Evolutionary conservation across 495 filamentous ascomycete species (phyloP).

Genomic region (Emericellopsis terricola): DNA sequence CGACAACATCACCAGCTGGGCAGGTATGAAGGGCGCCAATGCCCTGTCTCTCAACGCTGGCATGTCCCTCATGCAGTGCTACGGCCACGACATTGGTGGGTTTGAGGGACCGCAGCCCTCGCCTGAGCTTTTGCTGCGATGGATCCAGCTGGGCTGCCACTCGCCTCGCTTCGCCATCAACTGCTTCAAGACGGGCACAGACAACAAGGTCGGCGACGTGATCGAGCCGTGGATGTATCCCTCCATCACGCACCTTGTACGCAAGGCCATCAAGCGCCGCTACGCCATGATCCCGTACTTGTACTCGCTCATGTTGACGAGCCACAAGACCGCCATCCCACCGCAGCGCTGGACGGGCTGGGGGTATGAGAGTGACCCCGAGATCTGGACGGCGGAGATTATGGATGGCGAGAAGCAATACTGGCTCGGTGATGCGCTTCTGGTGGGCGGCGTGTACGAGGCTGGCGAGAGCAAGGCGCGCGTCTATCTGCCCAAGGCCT

Average conservation of each 20-base stretch:
- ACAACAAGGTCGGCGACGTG: constrained; percentile 42
- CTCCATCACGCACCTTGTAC: constrained; percentile 37
- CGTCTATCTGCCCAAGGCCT: constrained; percentile 39
- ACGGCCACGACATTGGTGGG: constrained; percentile 54
- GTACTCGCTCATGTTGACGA: constrained; percentile 42
- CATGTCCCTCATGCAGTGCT: constrained; percentile 46
- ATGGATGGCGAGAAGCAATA: constrained; percentile 45
- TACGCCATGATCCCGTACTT: constrained; percentile 54
- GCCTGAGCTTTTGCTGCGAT: constrained; percentile 49
- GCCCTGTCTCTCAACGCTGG: constrained; percentile 46
- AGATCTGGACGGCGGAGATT: constrained; percentile 36
- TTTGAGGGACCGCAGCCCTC: constrained; percentile 54
- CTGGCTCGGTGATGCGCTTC: constrained; percentile 50
- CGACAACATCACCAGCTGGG: constrained; percentile 48
- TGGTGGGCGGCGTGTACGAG: constrained; percentile 48
- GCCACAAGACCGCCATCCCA: constrained; percentile 36
- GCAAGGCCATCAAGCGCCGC: constrained; percentile 43
- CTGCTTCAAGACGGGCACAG: constrained; percentile 49
- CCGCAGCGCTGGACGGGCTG: constrained; percentile 51
- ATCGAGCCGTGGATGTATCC: constrained; percentile 63
- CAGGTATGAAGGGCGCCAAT: constrained; percentile 48
- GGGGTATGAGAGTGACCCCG: constrained; percentile 45
- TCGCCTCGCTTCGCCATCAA: constrained; percentile 56
- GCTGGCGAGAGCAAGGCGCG: constrained; percentile 29
- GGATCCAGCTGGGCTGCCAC: constrained; percentile 51